Percentiles rank a stretch among this genome's conserved stretches.
Evolutionary conservation across 352 stramenopile species (phyloP).

Genomic region (Phytophthora sp.): DNA sequence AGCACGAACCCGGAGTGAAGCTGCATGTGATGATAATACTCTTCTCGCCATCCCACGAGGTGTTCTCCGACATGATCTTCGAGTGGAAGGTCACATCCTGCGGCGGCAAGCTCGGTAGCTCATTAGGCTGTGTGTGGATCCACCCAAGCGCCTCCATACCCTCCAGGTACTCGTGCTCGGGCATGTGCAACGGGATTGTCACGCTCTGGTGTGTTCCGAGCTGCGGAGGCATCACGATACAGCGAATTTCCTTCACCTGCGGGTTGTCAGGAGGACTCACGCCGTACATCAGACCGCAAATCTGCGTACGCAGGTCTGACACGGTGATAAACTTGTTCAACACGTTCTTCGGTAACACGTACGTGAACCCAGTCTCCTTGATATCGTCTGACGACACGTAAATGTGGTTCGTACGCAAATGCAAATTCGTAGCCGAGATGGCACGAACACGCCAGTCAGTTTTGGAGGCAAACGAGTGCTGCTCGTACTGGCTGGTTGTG

Average conservation of each 20-base stretch:
- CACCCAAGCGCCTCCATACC: slow-evolving; percentile 98
- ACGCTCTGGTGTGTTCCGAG: slow-evolving; percentile 98
- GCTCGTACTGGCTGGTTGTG: slow-evolving; percentile 99
- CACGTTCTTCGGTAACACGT: slow-evolving; percentile 99
- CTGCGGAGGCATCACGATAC: slow-evolving; percentile 99
- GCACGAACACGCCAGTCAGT: slow-evolving; percentile 99
- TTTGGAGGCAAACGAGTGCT: slow-evolving; percentile 99
- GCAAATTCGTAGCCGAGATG: slow-evolving; percentile 98
- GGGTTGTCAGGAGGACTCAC: slow-evolving; percentile 98
- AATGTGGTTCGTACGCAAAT: slow-evolving; percentile 99
- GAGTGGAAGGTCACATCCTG: slow-evolving; percentile 97
- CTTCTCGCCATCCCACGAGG: slow-evolving; percentile 97
- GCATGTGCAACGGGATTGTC: slow-evolving; percentile 96
- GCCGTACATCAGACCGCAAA: slow-evolving; percentile 99
- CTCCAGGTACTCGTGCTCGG: slow-evolving; percentile 97
- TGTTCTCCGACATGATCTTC: slow-evolving; percentile 97
- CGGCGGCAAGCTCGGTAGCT: slow-evolving; percentile 96
- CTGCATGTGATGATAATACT: slow-evolving; percentile 98
- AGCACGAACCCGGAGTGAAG: slow-evolving; percentile 99
- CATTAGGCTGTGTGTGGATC: slow-evolving; percentile 99
- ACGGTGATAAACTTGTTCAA: slow-evolving; percentile 99
- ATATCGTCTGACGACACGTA: slow-evolving; percentile 99
- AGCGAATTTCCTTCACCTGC: slow-evolving; percentile 99
- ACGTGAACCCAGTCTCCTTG: slow-evolving; percentile 97
- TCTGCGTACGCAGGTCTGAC: slow-evolving; percentile 97